A percentile compares a stretch with the other conserved stretches of the same genome.
Conservation (phyloP, 2,329 filamentous ascomycete species). For the Juglanconis oblonga region DNA sequence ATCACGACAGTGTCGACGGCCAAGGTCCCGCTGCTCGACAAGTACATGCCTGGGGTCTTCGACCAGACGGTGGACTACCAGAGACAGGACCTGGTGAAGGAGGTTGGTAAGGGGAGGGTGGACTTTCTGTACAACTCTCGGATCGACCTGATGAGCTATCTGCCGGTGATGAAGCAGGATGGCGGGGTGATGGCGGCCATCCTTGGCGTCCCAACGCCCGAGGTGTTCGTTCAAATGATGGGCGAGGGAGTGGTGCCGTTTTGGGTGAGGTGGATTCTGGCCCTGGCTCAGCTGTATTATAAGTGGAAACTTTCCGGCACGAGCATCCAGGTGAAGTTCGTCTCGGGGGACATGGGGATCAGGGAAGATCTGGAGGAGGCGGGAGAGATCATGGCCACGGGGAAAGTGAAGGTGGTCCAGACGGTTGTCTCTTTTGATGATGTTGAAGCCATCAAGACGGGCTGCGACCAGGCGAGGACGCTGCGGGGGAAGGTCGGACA, state of each 20-base stretch:
- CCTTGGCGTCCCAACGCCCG: constrained; percentile 31
- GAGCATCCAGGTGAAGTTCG: constrained; percentile 39
- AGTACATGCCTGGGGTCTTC: constrained; percentile 15
- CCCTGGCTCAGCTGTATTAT: constrained; percentile 37
- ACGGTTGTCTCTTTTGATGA: constrained; percentile 40
- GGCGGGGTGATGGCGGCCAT: constrained; percentile 41
- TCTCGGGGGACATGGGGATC: constrained; percentile 41
- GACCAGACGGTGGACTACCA: constrained; percentile 36
- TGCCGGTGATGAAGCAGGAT: constrained; percentile 36
- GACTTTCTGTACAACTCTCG: constrained; percentile 52
- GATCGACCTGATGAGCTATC: constrained; percentile 33
- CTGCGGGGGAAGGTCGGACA: constrained; percentile 43
- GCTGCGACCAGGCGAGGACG: constrained; percentile 36
- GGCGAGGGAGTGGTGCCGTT: constrained; percentile 26
- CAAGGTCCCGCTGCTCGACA: constrained; percentile 36
- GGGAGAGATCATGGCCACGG: constrained; percentile 37
- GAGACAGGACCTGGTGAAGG: constrained; percentile 33
- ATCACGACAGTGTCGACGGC: constrained; percentile 51
- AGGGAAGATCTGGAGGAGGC: constrained; percentile 41
- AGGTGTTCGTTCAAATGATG: constrained; percentile 31
- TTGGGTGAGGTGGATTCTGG: constrained; percentile 29
- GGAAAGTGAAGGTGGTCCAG: constrained; percentile 41
- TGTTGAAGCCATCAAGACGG: constrained; percentile 38
- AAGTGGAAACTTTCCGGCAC: constrained; percentile 42
- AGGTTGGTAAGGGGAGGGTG: constrained; percentile 39